Base-by-base conservation (phyloP, 176 grass and related monocot genomes). In the Oryza meyeriana region DNA sequence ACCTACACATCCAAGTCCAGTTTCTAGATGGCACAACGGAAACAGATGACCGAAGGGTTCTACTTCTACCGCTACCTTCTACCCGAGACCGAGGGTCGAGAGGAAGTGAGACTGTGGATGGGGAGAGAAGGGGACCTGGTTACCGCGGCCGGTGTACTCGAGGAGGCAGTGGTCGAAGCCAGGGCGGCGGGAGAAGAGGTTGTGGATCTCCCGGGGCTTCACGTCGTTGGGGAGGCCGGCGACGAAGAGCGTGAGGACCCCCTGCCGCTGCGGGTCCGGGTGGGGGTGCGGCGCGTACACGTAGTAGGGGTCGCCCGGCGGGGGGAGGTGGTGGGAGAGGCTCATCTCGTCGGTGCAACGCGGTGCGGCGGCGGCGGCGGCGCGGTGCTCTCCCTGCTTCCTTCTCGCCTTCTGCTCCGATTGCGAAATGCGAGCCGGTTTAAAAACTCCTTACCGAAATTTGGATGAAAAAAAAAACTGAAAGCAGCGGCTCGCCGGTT, bases 121-220 rank as follows among this genome's bases (percentile, higher is more conserved):
- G 61, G 10, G 12, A 11, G 26, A 3, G 16, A 16, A 30, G 38
- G 12, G 31, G 20, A 97, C 95, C 92, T 98, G 92, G 73, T 95
- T 89, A 12, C 87, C 95, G 34, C 91, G 93, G 62, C 92, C 88
- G 81, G 92, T 95, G 76, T 93, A 98, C 87, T 98, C 88, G 61
- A 98, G 92, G 72, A 93, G 92, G 84, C 86, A 98, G 78, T 90
- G 92, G 64, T 95, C 90, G 90, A 98, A 98, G 50, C 87, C 92
- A 30, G 78, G 88, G 64, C 92, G 90, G 66, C 89, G 87, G 70
- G 85, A 89, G 84, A 98, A 95, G 66, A 95, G 88, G 67, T 95
- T 98, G 93, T 98, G 90, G 79, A 98, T 86, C 82, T 98, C 92
- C 20, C 89, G 90, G 24, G 93, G 90, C 72, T 93, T 98, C 64